phyloP scores from a whole-genome alignment of 805 yeast species.

The Zygotorulaspora florentina region DNA sequence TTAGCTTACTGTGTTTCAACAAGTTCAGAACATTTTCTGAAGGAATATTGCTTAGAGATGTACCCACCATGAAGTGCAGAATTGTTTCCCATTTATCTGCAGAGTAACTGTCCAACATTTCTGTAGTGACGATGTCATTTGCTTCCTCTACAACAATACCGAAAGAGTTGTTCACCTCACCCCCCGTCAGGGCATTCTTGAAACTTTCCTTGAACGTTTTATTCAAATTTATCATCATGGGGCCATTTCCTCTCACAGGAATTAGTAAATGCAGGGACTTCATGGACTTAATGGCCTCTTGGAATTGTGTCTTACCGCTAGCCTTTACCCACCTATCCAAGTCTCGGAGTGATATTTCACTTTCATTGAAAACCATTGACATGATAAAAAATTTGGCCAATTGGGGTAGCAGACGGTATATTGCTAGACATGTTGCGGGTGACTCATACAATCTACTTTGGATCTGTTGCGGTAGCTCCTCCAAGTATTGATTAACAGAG shows the following conservation, averaged over 20 bases:
- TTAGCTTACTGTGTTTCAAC: slow-evolving; percentile 74
- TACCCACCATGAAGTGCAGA: slow-evolving; percentile 96
- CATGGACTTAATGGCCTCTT: slow-evolving; percentile 75
- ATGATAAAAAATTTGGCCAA: slow-evolving; percentile 84
- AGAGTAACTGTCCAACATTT: slow-evolving; percentile 73
- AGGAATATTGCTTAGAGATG: slow-evolving; percentile 65
- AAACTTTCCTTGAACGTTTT: slow-evolving; percentile 71
- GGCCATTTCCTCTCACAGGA: slow-evolving; percentile 27
- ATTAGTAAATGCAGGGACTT: slow-evolving; percentile 69
- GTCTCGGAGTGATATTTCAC: slow-evolving; percentile 61
- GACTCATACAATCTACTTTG: slow-evolving; percentile 76
- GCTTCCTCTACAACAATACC: slow-evolving; percentile 62
- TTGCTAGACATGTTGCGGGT: slow-evolving; percentile 92
- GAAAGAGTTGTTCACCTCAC: slow-evolving; percentile 61
- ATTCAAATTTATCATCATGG: slow-evolving; percentile 47
- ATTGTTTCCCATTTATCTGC: slow-evolving; percentile 91
- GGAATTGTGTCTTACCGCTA: slow-evolving; percentile 48
- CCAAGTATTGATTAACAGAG: slow-evolving; percentile 83
- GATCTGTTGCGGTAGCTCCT: slow-evolving; percentile 82
- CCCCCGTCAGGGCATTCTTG: slow-evolving; percentile 81
- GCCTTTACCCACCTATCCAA: slow-evolving; percentile 74
- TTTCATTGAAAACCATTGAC: slow-evolving; percentile 80
- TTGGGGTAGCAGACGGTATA: slow-evolving; percentile 84
- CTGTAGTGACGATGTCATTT: slow-evolving; percentile 53
- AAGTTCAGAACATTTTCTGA: slow-evolving; percentile 77